Evolutionary conservation across 2,329 filamentous ascomycete genomes (phyloP).

Genomic region (Hypoxylon sp.): DNA sequence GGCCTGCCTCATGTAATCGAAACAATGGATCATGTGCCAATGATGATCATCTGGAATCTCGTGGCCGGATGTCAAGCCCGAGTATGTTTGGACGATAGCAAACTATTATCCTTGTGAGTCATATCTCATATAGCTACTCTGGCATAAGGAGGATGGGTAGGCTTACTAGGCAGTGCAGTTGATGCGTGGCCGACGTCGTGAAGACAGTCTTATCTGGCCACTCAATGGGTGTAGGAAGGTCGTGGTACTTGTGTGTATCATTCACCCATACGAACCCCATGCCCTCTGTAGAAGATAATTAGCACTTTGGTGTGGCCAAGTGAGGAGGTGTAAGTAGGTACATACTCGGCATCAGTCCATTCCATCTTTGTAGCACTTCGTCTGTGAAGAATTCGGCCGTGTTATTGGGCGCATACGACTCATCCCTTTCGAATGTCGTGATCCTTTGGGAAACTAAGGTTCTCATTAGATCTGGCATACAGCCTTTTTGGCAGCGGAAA

Average conservation of each 20-base stretch:
- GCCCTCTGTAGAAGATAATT: constrained; percentile 48
- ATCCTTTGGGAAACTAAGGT: constrained; percentile 56
- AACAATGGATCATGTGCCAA: constrained; percentile 66
- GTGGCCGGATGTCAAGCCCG: constrained; percentile 58
- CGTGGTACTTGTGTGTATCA: constrained; percentile 52
- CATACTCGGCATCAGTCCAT: constrained; percentile 59
- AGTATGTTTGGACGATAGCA: constrained; percentile 62
- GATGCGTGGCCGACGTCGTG: constrained; percentile 60
- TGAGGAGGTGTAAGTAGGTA: not conserved
- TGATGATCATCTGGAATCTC: constrained; percentile 61
- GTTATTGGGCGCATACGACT: constrained; percentile 58
- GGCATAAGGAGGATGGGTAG: not conserved
- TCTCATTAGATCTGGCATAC: constrained; percentile 18
- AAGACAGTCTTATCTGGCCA: constrained; percentile 57
- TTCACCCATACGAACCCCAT: constrained; percentile 57
- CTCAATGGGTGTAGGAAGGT: constrained; percentile 53
- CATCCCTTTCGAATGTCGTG: constrained; percentile 58
- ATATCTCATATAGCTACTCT: not conserved
- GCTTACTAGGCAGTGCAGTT: constrained; percentile 59
- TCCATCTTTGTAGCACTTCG: constrained; percentile 58
- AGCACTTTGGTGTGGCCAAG: not conserved
- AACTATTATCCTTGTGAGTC: constrained; percentile 48
- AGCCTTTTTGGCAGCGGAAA: not conserved
- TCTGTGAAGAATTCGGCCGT: constrained; percentile 59
- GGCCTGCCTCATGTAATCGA: constrained; percentile 64